These are phyloP conservation scores for Myrica gale DNA, from an alignment of 306 rosid species.

Conservation along the genomic window DNA sequence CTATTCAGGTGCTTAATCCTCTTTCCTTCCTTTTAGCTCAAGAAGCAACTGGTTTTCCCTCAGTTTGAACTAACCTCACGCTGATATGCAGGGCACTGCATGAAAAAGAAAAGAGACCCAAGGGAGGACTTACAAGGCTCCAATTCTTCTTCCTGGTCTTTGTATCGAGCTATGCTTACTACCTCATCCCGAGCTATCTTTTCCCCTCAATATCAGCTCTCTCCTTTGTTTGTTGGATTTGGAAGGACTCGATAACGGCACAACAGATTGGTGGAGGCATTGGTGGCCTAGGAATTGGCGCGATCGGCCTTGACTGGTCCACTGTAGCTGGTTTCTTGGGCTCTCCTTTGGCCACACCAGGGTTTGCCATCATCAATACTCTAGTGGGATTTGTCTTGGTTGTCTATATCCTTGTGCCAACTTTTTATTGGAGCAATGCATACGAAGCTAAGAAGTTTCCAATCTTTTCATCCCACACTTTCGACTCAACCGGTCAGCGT, in stretches of 20 bases:
- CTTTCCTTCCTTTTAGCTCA: too few species aligned
- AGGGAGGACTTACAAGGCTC: constrained; percentile 61
- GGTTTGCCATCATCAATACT: constrained; percentile 57
- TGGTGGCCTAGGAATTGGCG: constrained; percentile 69
- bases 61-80: too few species aligned
- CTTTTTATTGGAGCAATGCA: constrained; percentile 60
- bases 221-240: constrained; percentile 64
- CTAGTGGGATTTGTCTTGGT: constrained; percentile 53
- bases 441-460: constrained; percentile 81
- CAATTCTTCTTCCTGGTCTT: constrained; percentile 73
- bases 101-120: constrained; percentile 72
- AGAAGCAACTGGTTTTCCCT: too few species aligned
- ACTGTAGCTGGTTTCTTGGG: constrained; percentile 66
- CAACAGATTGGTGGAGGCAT: constrained; percentile 84
- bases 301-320: constrained; percentile 79
- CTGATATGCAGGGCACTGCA: constrained; percentile 69
- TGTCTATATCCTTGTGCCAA: constrained; percentile 49
- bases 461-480: constrained; percentile 58
- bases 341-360: constrained; percentile 74
- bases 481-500: constrained; percentile 48
- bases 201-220: constrained; percentile 61
- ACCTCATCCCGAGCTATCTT: constrained; percentile 64
- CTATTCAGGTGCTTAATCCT: constrained; percentile 56
- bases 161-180: constrained; percentile 63
- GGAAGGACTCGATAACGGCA: constrained; percentile 72